Evolutionary conservation across 768 basidiomycete genomes (phyloP).

Genomic region (Mycena crocata): DNA sequence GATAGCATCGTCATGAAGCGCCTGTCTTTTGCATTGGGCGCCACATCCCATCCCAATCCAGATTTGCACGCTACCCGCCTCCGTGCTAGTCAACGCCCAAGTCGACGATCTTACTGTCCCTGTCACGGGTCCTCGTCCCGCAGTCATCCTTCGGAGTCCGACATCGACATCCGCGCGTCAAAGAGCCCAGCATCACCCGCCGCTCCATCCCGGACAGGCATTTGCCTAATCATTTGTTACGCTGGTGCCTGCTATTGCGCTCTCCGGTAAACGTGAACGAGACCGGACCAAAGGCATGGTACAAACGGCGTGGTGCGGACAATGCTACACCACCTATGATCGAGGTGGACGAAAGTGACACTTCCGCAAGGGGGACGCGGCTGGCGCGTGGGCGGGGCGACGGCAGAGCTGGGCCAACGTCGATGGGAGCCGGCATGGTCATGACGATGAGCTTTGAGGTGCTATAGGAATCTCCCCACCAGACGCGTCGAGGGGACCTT

Average conservation of each 20-base stretch:
- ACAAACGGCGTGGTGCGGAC: conserved; percentile 1
- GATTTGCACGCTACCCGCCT: conserved; percentile 49
- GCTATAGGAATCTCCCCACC: too few species aligned
- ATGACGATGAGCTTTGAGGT: conserved; percentile 24
- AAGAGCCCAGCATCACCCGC: conserved; percentile 57
- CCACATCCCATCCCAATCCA: conserved; percentile 65
- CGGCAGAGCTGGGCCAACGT: too few species aligned
- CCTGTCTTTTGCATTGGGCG: conserved; percentile 60
- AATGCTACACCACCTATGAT: conserved; percentile 42
- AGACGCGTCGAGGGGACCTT: too few species aligned
- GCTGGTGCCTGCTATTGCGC: conserved; percentile 44
- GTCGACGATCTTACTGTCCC: conserved; percentile 69
- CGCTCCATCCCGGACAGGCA: conserved; percentile 41
- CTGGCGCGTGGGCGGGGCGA: conserved; percentile 72
- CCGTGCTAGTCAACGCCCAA: conserved; percentile 80
- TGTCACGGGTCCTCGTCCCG: conserved; percentile 54
- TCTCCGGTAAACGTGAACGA: conserved; percentile 46
- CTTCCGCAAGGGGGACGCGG: conserved; percentile 14
- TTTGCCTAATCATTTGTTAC: conserved; percentile 39
- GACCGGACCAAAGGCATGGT: conserved; percentile 42
- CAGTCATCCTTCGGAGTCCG: conserved; percentile 67
- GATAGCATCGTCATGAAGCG: conserved; percentile 69
- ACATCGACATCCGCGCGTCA: conserved; percentile 64
- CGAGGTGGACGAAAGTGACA: conserved; percentile 30
- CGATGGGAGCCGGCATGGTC: conserved; percentile 35